Evolutionary conservation across 2,329 filamentous ascomycete genomes (phyloP), one percentile per base, ranked within the genome.

Genomic region (Alternaria longipes): DNA sequence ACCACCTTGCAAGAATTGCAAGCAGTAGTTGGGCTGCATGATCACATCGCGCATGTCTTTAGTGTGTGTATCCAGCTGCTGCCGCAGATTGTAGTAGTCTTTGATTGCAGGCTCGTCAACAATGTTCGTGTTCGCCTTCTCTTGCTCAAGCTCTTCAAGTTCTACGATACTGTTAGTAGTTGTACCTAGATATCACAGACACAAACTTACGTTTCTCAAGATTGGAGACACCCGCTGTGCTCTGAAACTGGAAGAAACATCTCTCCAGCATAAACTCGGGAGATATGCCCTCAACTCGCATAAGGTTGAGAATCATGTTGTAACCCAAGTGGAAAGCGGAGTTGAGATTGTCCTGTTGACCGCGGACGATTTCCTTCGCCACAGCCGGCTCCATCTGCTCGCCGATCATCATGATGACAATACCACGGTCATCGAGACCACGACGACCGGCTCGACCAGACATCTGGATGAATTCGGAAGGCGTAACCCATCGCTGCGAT

Each of bases 371-470:
- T 66, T 92, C 90, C 80, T 97, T 97, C 42, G 95, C 94, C n/a
- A 91, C 89, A 2, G 92, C 89, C 1, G 95, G 95, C 74, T 99
- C 95, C 83, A 99, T 94, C 81, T 95, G 93, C 78, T 96, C 92
- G 74, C 96, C 91, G 64, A 99, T 91, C 94, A 99, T 98, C 93
- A 99, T 98, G 78, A 99, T 98, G 69, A 99, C 95, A 70, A 98
- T 96, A 86, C 95, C 95, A 67, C 95, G 91, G 64, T 97, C 94
- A 82, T 99, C 95, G 56, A 99, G 90, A 81, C 95, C 95, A 88
- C 95, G 90, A 86, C 95, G 92, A 76, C 95, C 95, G 61, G 95
- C 95, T 80, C 95, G 92, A 63, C 95, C 95, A 55, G 95, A 97
- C 95, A 99, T 99, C 78, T 99, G 95, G 54, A 99, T 92, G 79